Evolutionary conservation across 2,329 filamentous ascomycete genomes (phyloP), one percentile per base, ranked within the genome.

Genomic region (Immersiporthe knoxdaviesiana): DNA sequence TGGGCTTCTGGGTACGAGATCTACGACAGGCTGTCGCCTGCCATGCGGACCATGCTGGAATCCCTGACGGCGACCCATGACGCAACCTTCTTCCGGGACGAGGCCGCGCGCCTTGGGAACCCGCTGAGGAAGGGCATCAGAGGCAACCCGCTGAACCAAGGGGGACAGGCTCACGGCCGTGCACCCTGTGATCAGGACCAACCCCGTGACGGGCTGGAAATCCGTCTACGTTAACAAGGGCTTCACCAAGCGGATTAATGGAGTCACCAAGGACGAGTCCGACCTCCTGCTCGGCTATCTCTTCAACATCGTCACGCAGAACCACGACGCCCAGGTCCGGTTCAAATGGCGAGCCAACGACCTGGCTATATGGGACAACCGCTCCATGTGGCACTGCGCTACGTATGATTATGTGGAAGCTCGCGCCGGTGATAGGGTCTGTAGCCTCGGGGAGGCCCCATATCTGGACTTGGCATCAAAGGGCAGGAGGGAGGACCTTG

Each of bases 281-380:
- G 83, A 87, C 44, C 74, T 82, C 35, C 76, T 87, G n/a, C 80
- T 87, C 3, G 73, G 74, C 18, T 85, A 85, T 70, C 79, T 84
- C 58, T 81, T 84, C 72, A 81, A 82, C 69, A 74, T 87, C 14
- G 79, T 85, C 14, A 81, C 81, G 7, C 79, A 86, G 74, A 88
- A 88, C 73, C 85, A 88, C 70, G 87, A 89, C 73, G 79, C 83
- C 0, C 86, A 88, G 73, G 85, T 88, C 11, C 80, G 86, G 4
- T 87, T 84, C 73, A 80, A 80, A 65, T 87, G 85, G 85, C 79
- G 78, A 66, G 79, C 82, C 74, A 85, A 87, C 68, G 84, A 87
- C 72, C 74, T 84, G 5, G 85, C 88, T 1, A 89, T 91, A 72
- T 92, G 90, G 90, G 89, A 92, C 74, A 91, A 91, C 74, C 78